These are phyloP conservation scores for Septoria linicola DNA, from an alignment of 2,329 filamentous ascomycete genomes.

Conservation along the genomic window DNA sequence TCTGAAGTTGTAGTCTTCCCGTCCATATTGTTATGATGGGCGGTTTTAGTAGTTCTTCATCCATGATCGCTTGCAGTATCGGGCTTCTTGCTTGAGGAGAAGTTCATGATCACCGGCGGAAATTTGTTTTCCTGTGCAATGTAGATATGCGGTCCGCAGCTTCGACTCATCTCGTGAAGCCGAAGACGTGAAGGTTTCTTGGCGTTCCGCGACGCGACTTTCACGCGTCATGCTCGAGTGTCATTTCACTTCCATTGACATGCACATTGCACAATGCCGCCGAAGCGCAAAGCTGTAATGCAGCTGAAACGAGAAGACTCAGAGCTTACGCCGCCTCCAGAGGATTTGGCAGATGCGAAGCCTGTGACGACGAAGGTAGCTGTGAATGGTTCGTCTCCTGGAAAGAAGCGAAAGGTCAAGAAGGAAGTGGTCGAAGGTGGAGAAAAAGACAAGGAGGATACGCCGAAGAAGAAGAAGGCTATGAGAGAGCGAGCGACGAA, in stretches of 20 bases:
- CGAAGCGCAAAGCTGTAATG: conserved; percentile 28
- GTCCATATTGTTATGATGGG: conserved; percentile 23
- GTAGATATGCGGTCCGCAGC: too few relatives aligned
- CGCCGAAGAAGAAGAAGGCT: conserved; percentile 3
- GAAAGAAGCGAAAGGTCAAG: conserved; percentile 30
- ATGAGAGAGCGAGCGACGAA: conserved; percentile 8
- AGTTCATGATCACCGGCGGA: too few relatives aligned
- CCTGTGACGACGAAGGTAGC: conserved; percentile 14
- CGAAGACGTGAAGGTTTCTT: too few relatives aligned
- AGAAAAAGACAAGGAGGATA: conserved; percentile 1
- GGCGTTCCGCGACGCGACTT: conserved; percentile 5
- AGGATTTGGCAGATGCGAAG: conserved; percentile 18
- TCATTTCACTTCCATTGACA: background rate
- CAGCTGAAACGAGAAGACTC: conserved; percentile 19
- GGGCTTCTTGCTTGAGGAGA: background rate
- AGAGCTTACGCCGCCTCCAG: conserved; percentile 27
- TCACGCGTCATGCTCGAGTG: conserved; percentile 11
- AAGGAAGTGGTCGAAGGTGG: conserved; percentile 8
- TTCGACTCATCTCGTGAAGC: too few relatives aligned
- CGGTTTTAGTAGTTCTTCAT: conserved; percentile 17
- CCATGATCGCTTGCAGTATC: background rate
- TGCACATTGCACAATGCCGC: conserved; percentile 25
- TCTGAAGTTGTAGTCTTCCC: conserved; percentile 24
- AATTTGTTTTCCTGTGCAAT: too few relatives aligned
- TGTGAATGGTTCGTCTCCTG: conserved; percentile 12